Evolutionary conservation across 345 rosid species (phyloP).

Genomic region (Cardamine occulta): DNA sequence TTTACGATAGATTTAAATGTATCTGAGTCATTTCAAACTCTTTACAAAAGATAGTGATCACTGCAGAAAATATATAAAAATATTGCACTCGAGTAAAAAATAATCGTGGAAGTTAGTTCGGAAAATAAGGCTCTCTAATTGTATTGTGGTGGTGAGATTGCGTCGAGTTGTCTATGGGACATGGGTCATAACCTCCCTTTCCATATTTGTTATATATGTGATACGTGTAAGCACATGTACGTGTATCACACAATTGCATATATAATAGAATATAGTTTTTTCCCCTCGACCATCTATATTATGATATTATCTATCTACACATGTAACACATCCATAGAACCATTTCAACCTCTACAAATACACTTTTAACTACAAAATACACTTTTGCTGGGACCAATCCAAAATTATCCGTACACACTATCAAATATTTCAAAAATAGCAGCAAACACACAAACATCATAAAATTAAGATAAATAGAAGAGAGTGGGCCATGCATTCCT

Average conservation of each 20-base stretch:
- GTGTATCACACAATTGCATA: constrained; percentile 19
- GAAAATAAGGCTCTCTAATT: constrained; percentile 19
- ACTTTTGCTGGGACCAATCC: constrained; percentile 38
- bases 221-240: constrained; percentile 14
- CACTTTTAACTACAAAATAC: constrained; percentile 16
- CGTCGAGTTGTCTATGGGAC: constrained; percentile 42
- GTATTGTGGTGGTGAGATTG: constrained; percentile 31
- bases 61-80: neutral
- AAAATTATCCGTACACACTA: constrained; percentile 36
- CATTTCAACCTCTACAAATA: constrained; percentile 19
- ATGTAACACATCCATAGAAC: constrained; percentile 26
- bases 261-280: constrained; percentile 1
- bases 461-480: constrained; percentile 1
- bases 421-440: constrained; percentile 1
- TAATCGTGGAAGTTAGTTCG: constrained; percentile 29
- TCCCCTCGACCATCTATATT: neutral
- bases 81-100: neutral
- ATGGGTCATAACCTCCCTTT: constrained; percentile 38
- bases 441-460: neutral
- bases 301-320: constrained; percentile 29
- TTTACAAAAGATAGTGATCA: constrained; percentile 19
- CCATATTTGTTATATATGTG: constrained; percentile 8
- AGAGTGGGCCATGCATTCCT: constrained; percentile 30
- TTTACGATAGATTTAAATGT: neutral
- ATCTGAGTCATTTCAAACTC: neutral